A percentile compares a stretch with the other conserved stretches of the same genome.
These are phyloP conservation scores for Hypoxylon trugodes DNA, from an alignment of 495 filamentous ascomycete species.

Conservation along the genomic window DNA sequence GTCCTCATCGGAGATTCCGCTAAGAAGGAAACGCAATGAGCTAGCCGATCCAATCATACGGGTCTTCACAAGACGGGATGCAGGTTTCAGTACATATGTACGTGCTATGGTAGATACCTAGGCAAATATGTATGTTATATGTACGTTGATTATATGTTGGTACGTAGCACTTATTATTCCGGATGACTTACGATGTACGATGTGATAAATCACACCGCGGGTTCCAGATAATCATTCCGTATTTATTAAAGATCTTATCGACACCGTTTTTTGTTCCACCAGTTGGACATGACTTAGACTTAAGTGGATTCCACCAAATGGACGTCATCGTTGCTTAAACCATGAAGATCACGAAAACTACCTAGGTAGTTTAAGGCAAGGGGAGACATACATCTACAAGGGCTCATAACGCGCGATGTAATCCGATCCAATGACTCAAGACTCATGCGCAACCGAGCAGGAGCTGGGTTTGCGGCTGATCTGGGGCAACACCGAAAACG, in stretches of 20 bases:
- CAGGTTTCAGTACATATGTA: constrained; percentile 16
- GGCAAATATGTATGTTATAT: neutral
- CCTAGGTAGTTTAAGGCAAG: too few relatives aligned
- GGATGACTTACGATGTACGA: too few relatives aligned
- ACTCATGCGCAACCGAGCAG: neutral
- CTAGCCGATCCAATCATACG: constrained; percentile 21
- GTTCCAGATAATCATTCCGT: neutral
- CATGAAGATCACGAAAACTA: too few relatives aligned
- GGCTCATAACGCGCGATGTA: neutral
- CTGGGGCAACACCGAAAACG: neutral
- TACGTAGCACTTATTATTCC: too few relatives aligned
- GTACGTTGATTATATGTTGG: too few relatives aligned
- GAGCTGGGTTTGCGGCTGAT: constrained; percentile 27
- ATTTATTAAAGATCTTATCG: neutral
- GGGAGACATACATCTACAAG: neutral
- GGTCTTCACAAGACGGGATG: neutral
- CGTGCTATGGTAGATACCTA: too few relatives aligned
- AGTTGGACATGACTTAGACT: neutral
- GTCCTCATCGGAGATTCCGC: constrained; percentile 18
- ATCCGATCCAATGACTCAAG: neutral
- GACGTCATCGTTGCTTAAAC: neutral
- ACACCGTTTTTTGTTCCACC: constrained; percentile 10
- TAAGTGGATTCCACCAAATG: constrained; percentile 5
- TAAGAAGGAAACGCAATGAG: constrained; percentile 7
- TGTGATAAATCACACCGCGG: constrained; percentile 28